Base-by-base conservation (phyloP, 1,284 basidiomycete genomes). In the Tilletia horrida region DNA sequence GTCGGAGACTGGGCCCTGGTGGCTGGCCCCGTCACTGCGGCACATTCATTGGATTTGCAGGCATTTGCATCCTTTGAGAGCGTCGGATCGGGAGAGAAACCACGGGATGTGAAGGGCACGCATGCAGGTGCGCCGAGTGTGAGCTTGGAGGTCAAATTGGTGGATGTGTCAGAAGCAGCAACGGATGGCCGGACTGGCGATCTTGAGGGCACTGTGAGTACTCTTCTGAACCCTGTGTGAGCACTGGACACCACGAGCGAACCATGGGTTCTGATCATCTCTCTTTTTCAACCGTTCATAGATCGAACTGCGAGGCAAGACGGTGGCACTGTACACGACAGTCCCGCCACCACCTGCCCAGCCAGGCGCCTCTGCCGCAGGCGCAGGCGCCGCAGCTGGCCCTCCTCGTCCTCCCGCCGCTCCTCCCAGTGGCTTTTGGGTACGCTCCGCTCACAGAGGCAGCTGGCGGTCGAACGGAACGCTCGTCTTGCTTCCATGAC, bases 41-140 rank as follows among this genome's bases (percentile, higher is more conserved):
- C 78, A 0, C 76, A 81, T 48, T 67, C 75, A 11, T 73, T 73
- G 63, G 80, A 81, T 59, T 66, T 81, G 6, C 80, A 81, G 47
- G 76, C 76, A 1, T 81, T 81, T 66, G 73, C 74, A 23, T 66
- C 69, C 16, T 70, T 74, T 66, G 70, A 73, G 8, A 40, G 35
- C 35, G 35, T 40, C 47, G 18, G 23, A 25, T n/a, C 4, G 18
- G 47, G 47, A n/a, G 62, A 72, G 2, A 68, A 64, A 1, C 68
- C 67, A 18, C 47, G 18, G 8, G 2, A 25, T 8, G 57, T 63
- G 42, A 64, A 14, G 29, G 48, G 31, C 4, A 72, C 76, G 9
- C 76, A 79, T 40, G 75, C 76, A 11, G 80, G 80, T n/a, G 76
- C 80, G 7, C 77, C 80, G 14, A 68, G 71, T 13, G 78, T 80